These are phyloP conservation scores for Xylaria flabelliformis DNA, from an alignment of 495 filamentous ascomycete species.

Conservation along the genomic window DNA sequence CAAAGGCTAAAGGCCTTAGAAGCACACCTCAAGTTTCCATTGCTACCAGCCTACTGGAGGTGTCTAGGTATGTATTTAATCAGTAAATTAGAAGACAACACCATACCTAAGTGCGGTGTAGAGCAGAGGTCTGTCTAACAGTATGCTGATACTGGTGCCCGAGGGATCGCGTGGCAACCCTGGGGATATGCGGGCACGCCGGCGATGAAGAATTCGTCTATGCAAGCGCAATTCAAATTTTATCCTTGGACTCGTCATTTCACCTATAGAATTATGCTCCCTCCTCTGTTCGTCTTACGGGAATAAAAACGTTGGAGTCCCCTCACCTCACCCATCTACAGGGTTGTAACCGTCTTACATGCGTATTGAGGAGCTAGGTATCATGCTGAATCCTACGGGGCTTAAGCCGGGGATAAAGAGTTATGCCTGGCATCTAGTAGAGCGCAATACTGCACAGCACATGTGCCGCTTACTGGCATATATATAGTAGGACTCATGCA, in stretches of 20 bases:
- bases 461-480: not conserved
- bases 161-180: not conserved
- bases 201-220: not conserved
- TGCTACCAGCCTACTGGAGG: not conserved
- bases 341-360: not conserved
- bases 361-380: not conserved
- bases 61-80: not conserved
- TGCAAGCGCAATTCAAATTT: not conserved
- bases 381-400: not conserved
- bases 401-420: conserved; percentile 1
- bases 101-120: not conserved
- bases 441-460: not conserved
- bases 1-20: not conserved
- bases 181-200: not conserved
- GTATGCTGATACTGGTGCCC: not conserved
- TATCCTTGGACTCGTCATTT: not conserved
- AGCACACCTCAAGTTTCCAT: not conserved
- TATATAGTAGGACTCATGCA: not conserved
- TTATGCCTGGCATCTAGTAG: not conserved
- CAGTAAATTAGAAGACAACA: not conserved
- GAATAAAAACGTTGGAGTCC: not conserved
- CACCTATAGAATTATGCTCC: not conserved
- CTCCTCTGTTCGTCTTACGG: not conserved
- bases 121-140: not conserved
- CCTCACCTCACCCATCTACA: not conserved